Conservation (phyloP, 768 basidiomycete genomes). For the Serendipita sp. region DNA sequence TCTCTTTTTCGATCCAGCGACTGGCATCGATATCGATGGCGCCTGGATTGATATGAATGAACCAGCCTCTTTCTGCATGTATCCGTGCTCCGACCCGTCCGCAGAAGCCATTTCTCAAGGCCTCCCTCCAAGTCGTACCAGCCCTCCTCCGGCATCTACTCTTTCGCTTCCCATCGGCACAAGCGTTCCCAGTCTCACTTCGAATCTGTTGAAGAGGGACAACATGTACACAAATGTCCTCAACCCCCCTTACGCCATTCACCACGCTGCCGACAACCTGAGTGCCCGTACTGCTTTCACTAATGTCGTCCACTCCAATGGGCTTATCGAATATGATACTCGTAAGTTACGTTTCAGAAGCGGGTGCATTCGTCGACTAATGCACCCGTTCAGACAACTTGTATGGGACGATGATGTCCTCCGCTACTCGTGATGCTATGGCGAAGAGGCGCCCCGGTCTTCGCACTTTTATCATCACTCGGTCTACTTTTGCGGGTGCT, state of each 20-base stretch:
- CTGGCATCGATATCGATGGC: conserved; percentile 43
- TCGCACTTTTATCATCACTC: conserved; percentile 34
- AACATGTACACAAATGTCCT: conserved; percentile 5
- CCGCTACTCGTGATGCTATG: conserved; percentile 44
- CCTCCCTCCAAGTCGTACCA: conserved; percentile 38
- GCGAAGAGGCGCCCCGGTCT: conserved; percentile 36
- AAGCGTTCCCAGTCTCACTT: conserved; percentile 13
- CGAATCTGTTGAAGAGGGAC: neutral
- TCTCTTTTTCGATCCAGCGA: conserved; percentile 39
- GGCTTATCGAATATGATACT: conserved; percentile 11
- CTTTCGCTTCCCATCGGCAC: conserved; percentile 32
- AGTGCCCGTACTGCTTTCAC: conserved; percentile 29
- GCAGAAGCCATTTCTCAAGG: conserved; percentile 35
- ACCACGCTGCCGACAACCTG: conserved; percentile 22
- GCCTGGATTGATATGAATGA: conserved; percentile 54
- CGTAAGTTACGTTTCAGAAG: neutral
- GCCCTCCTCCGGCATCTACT: conserved; percentile 34
- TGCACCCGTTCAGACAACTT: conserved; percentile 35
- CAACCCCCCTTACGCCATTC: conserved; percentile 11
- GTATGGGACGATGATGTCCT: conserved; percentile 57
- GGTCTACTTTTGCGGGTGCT: conserved; percentile 19
- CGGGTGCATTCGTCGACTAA: neutral
- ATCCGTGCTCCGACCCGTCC: conserved; percentile 45
- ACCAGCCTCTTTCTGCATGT: conserved; percentile 37
- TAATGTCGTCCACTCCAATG: conserved; percentile 10